Evolutionary conservation across 768 basidiomycete genomes (phyloP).

Genomic region (Boletus rufocinnamomeus): DNA sequence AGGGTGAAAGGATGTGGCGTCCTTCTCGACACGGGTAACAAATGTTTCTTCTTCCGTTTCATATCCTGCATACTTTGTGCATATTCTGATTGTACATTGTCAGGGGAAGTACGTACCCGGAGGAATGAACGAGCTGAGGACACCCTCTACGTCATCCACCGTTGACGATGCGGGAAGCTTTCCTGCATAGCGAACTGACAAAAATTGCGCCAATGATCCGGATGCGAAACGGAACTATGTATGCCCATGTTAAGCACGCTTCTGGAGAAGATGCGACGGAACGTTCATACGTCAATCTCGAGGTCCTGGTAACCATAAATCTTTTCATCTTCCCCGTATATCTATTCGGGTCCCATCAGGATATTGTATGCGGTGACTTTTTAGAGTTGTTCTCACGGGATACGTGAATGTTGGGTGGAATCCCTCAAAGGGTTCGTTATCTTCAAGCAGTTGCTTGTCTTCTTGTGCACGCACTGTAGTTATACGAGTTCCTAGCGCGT

Average conservation of each 20-base stretch:
- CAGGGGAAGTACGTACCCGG: slow-evolving; percentile 44
- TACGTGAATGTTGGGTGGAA: slow-evolving; percentile 95
- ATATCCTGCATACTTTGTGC: slow-evolving; percentile 51
- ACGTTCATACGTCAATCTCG: slow-evolving; percentile 68
- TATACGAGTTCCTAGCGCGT: slow-evolving; percentile 2
- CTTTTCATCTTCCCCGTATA: slow-evolving; percentile 95
- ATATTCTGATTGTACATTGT: slow-evolving; percentile 2
- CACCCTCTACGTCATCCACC: slow-evolving; percentile 86
- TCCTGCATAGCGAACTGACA: slow-evolving; percentile 65
- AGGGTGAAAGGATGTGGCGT: slow-evolving; percentile 78
- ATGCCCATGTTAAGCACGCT: slow-evolving; percentile 3
- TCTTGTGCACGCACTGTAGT: slow-evolving; percentile 64
- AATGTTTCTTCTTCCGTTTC: slow-evolving; percentile 69
- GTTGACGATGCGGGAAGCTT: slow-evolving; percentile 66
- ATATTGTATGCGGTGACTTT: neutral
- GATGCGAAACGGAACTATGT: slow-evolving; percentile 86
- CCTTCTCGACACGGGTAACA: slow-evolving; percentile 66
- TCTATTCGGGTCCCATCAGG: slow-evolving; percentile 44
- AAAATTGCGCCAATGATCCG: slow-evolving; percentile 77
- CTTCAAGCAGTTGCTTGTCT: slow-evolving; percentile 58
- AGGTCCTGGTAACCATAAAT: slow-evolving; percentile 93
- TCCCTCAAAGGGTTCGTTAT: slow-evolving; percentile 58
- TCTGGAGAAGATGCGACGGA: neutral
- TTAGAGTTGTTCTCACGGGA: slow-evolving; percentile 59
- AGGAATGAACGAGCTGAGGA: slow-evolving; percentile 75